Percentiles rank a stretch among this genome's conserved stretches.
Conservation (phyloP, 805 yeast genomes). For the Myxozyma nipponensis region DNA sequence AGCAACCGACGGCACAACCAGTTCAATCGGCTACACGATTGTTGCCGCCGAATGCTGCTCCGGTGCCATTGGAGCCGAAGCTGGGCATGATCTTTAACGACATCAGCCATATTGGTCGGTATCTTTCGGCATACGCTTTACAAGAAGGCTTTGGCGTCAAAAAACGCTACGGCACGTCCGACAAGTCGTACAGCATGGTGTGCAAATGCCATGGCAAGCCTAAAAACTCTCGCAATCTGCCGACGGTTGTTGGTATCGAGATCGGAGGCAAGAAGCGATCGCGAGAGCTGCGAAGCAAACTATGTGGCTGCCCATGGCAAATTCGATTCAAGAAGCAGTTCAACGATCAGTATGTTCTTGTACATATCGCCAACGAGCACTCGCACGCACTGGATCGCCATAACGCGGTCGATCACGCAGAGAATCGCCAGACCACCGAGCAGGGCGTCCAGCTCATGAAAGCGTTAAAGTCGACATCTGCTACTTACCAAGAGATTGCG, state of each 20-base stretch:
- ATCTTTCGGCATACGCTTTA: conserved; percentile 2
- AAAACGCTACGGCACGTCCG: not conserved
- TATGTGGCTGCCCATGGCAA: conserved; percentile 5
- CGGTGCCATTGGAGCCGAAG: not conserved
- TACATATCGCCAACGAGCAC: not conserved
- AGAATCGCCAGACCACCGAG: conserved; percentile 6
- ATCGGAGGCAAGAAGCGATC: conserved; percentile 6
- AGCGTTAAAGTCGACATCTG: conserved; percentile 7
- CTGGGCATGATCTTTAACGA: conserved; percentile 5
- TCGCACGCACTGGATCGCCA: conserved; percentile 1
- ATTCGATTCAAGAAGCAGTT: conserved; percentile 5
- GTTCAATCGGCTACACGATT: too few relatives aligned
- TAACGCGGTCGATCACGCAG: conserved; percentile 1
- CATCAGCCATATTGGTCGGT: not conserved
- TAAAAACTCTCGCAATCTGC: conserved; percentile 3
- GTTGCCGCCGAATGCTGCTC: conserved; percentile 6
- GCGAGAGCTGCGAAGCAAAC: conserved; percentile 2
- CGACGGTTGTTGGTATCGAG: conserved; percentile 4
- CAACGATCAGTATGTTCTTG: conserved; percentile 7
- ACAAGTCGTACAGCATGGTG: conserved; percentile 2
- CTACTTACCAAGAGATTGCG: conserved; percentile 7
- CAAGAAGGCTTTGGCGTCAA: conserved; percentile 3
- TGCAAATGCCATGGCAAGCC: conserved; percentile 12
- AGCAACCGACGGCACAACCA: too few relatives aligned
- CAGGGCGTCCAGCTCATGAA: conserved; percentile 7